Conservation (phyloP, 257 asterid species). For the Solanum phureja region DNA sequence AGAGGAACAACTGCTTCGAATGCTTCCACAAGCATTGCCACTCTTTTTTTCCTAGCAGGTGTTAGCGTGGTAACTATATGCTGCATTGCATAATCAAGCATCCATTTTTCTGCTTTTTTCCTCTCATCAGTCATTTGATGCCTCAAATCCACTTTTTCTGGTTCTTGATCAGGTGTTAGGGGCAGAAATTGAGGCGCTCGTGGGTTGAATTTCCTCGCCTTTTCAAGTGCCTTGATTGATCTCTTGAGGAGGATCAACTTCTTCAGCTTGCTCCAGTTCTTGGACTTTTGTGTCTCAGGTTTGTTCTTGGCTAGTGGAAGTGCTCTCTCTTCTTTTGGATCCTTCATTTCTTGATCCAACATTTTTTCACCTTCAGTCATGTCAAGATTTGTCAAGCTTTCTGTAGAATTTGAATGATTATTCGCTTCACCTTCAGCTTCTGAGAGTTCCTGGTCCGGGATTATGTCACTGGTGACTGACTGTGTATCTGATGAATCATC, state of each 20-base stretch:
- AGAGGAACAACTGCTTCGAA: conserved; percentile 97
- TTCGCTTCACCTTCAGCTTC: conserved; percentile 15
- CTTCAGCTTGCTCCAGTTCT: conserved; percentile 88
- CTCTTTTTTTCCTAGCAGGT: conserved; percentile 80
- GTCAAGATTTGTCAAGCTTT: neutral
- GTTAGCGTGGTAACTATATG: conserved; percentile 67
- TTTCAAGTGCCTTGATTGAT: conserved; percentile 74
- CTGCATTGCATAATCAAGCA: conserved; percentile 97
- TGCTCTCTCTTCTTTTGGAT: neutral
- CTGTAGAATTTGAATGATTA: neutral
- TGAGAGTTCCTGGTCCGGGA: conserved; percentile 23
- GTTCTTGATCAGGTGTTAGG: conserved; percentile 13
- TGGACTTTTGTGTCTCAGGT: conserved; percentile 25
- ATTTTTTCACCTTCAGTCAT: neutral
- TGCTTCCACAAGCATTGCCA: conserved; percentile 95
- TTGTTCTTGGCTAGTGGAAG: conserved; percentile 5
- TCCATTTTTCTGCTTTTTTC: conserved; percentile 95
- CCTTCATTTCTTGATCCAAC: conserved; percentile 3
- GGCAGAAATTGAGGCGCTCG: conserved; percentile 14
- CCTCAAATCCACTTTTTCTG: conserved; percentile 61
- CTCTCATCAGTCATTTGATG: conserved; percentile 70
- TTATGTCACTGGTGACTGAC: conserved; percentile 35
- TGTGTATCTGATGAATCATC: conserved; percentile 45
- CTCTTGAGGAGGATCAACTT: conserved; percentile 58
- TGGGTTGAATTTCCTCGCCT: conserved; percentile 32